Percentiles rank a stretch among this genome's conserved stretches.
These are phyloP conservation scores for Barnettozyma botsteinii DNA, from an alignment of 805 yeast species.

Conservation along the genomic window DNA sequence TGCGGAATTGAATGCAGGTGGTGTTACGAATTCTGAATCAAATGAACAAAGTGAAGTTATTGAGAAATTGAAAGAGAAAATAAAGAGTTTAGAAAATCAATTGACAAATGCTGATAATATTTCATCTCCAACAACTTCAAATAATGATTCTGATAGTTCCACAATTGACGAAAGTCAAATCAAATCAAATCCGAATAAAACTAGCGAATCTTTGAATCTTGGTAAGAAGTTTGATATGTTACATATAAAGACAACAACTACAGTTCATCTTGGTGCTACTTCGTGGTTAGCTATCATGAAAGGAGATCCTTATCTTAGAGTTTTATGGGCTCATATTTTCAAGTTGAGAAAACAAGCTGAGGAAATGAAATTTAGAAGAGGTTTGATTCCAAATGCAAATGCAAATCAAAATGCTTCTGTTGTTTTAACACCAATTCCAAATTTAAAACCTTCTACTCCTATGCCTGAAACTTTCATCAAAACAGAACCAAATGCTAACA, in stretches of 20 bases:
- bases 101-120: slow-evolving; percentile 2
- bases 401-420: neutral
- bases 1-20: slow-evolving; percentile 40
- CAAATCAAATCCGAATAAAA: neutral
- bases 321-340: slow-evolving; percentile 46
- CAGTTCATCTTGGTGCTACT: slow-evolving; percentile 43
- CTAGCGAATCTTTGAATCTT: slow-evolving; percentile 27
- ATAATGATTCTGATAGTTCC: slow-evolving; percentile 5
- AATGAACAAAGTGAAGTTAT: slow-evolving; percentile 36
- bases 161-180: neutral
- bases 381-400: neutral
- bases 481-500: neutral
- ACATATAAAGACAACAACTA: slow-evolving; percentile 37
- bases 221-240: slow-evolving; percentile 40
- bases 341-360: slow-evolving; percentile 34
- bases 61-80: slow-evolving; percentile 51
- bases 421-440: neutral
- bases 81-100: slow-evolving; percentile 38
- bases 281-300: slow-evolving; percentile 57
- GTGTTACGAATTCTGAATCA: neutral
- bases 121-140: slow-evolving; percentile 9
- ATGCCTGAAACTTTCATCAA: neutral
- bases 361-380: slow-evolving; percentile 17
- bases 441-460: neutral
- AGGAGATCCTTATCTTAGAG: slow-evolving; percentile 51